These are phyloP conservation scores for Didymella keratinophila DNA, from an alignment of 2,329 filamentous ascomycete genomes.

Conservation along the genomic window DNA sequence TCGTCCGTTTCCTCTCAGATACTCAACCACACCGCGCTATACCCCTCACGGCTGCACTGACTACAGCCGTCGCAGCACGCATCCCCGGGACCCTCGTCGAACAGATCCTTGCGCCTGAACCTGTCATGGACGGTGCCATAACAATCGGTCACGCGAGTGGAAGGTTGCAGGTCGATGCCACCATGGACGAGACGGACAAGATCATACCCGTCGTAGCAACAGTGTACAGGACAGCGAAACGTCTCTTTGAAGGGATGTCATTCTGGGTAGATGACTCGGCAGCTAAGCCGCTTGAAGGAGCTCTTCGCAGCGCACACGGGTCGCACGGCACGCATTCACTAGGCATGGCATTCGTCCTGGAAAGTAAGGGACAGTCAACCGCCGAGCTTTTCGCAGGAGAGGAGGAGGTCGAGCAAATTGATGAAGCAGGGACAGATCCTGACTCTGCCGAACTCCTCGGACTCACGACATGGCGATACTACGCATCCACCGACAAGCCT, in stretches of 20 bases:
- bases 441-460: constrained; percentile 1
- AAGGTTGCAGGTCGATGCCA: constrained; percentile 47
- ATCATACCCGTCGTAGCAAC: constrained; percentile 36
- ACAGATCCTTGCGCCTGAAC: constrained; percentile 35
- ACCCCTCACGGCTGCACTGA: constrained; percentile 54
- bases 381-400: constrained; percentile 18
- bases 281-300: background rate
- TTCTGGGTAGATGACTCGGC: constrained; percentile 31
- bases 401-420: background rate
- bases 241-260: constrained; percentile 48
- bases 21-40: constrained; percentile 55
- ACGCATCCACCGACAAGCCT: constrained; percentile 4
- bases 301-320: constrained; percentile 10
- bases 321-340: constrained; percentile 28
- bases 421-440: background rate
- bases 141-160: constrained; percentile 53
- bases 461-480: background rate
- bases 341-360: constrained; percentile 34
- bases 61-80: constrained; percentile 52
- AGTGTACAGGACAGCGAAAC: constrained; percentile 49
- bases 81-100: constrained; percentile 50
- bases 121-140: constrained; percentile 40
- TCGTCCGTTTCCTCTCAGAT: constrained; percentile 56
- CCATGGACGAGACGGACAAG: constrained; percentile 37
- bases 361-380: constrained; percentile 21